Conservation (phyloP, 345 rosid species). For the Pelargonium nanum region DNA sequence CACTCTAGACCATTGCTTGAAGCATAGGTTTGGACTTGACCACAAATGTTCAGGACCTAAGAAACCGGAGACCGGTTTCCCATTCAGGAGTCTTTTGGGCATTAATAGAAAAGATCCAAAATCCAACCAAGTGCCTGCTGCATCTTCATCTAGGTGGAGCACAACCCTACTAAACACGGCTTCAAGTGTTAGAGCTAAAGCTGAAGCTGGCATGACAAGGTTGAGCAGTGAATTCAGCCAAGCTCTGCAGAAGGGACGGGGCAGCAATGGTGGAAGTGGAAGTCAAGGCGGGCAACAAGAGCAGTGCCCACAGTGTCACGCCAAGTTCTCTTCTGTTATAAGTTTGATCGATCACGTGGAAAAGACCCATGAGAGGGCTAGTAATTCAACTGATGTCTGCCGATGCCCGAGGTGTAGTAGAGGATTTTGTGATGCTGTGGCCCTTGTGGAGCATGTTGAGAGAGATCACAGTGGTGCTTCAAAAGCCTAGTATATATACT, state of each 20-base stretch:
- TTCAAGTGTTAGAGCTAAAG: constrained; percentile 59
- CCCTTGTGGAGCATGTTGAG: constrained; percentile 85
- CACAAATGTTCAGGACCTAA: constrained; percentile 79
- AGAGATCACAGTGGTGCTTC: constrained; percentile 84
- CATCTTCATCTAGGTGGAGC: constrained; percentile 58
- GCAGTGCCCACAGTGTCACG: constrained; percentile 73
- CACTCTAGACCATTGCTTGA: constrained; percentile 71
- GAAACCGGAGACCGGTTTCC: constrained; percentile 45
- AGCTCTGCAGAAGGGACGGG: constrained; percentile 44
- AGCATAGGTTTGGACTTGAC: constrained; percentile 87
- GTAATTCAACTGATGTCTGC: constrained; percentile 62
- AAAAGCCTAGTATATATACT: constrained; percentile 45
- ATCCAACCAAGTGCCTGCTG: constrained; percentile 20
- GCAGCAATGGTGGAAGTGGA: constrained; percentile 26
- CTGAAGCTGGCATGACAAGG: constrained; percentile 64
- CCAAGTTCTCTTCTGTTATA: constrained; percentile 48
- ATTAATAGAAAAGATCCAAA: constrained; percentile 42
- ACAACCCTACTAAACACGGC: constrained; percentile 43
- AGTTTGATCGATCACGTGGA: constrained; percentile 63
- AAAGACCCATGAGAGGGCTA: constrained; percentile 54
- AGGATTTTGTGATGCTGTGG: constrained; percentile 75
- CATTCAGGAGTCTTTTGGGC: constrained; percentile 42
- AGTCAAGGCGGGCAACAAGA: constrained; percentile 26
- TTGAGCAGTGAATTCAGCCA: constrained; percentile 56
- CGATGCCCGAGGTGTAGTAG: constrained; percentile 84